Percentiles rank a stretch among this genome's conserved stretches.
These are phyloP conservation scores for Saururus chinensis DNA, from an alignment of 164 flowering plant species.

Conservation along the genomic window DNA sequence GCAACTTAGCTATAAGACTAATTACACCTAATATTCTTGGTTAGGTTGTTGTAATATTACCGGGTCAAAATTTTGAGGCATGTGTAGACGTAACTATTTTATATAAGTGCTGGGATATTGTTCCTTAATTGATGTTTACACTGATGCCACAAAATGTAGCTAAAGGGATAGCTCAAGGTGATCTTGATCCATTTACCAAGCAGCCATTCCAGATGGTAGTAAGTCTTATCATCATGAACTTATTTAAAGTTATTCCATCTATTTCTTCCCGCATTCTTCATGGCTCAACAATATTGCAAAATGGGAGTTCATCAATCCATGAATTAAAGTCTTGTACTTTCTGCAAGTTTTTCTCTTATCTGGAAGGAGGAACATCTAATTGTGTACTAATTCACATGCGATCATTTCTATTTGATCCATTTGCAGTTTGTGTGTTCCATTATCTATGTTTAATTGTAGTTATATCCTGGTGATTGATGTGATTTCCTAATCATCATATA, in stretches of 20 bases:
- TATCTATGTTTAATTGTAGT: background rate
- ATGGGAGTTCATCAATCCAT: background rate
- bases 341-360: no score
- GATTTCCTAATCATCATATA: no score
- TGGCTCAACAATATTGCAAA: background rate
- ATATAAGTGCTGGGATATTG: background rate
- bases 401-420: background rate
- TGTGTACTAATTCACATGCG: background rate
- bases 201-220: conserved; percentile 61
- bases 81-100: background rate
- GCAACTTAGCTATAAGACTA: background rate
- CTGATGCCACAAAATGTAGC: conserved; percentile 53
- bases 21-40: background rate
- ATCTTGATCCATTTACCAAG: conserved; percentile 80
- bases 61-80: background rate
- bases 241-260: background rate
- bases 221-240: background rate
- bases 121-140: conserved; percentile 50
- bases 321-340: no score
- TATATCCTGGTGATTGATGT: no score
- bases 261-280: background rate
- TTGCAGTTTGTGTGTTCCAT: background rate
- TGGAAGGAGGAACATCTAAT: no score
- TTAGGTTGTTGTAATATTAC: background rate
- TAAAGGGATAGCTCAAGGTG: conserved; percentile 79